phyloP scores from a whole-genome alignment of 345 rosid genomes.

The Microcos paniculata region DNA sequence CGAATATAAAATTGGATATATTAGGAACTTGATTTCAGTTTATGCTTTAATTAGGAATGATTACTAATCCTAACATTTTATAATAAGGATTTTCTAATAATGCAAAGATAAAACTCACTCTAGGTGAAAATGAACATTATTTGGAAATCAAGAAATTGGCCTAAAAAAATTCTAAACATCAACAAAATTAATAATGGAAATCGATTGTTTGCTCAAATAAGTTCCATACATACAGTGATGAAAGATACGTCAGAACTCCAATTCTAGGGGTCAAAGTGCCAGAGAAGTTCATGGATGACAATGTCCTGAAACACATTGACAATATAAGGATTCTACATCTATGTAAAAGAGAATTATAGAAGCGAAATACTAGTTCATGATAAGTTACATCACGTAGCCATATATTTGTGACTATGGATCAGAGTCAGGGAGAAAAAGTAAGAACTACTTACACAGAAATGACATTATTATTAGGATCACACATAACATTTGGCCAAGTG shows the following conservation, averaged over 20 bases:
- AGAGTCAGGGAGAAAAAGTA: not conserved
- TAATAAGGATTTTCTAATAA: not conserved
- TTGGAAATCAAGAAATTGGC: not conserved
- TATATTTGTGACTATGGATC: not conserved
- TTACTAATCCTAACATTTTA: not conserved
- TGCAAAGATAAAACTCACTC: not conserved
- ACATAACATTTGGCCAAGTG: slow-evolving; percentile 83
- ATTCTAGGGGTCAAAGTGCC: slow-evolving; percentile 73
- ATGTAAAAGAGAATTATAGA: slow-evolving; percentile 5
- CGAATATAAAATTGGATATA: not conserved
- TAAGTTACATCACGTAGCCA: slow-evolving; percentile 7
- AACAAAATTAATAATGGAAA: not conserved
- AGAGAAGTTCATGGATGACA: slow-evolving; percentile 76
- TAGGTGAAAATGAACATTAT: not conserved
- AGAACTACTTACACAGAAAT: slow-evolving; percentile 66
- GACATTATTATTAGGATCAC: slow-evolving; percentile 53
- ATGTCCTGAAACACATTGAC: slow-evolving; percentile 45
- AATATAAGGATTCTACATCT: slow-evolving; percentile 14
- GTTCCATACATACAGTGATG: slow-evolving; percentile 64
- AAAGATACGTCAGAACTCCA: slow-evolving; percentile 59
- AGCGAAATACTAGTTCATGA: slow-evolving; percentile 6
- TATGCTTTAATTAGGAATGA: not conserved
- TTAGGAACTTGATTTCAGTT: not conserved
- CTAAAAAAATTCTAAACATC: slow-evolving; percentile 6
- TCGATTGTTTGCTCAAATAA: slow-evolving; percentile 3